phyloP scores from a whole-genome alignment of 2,329 filamentous ascomycete genomes.

The Curvularia hawaiiensis region DNA sequence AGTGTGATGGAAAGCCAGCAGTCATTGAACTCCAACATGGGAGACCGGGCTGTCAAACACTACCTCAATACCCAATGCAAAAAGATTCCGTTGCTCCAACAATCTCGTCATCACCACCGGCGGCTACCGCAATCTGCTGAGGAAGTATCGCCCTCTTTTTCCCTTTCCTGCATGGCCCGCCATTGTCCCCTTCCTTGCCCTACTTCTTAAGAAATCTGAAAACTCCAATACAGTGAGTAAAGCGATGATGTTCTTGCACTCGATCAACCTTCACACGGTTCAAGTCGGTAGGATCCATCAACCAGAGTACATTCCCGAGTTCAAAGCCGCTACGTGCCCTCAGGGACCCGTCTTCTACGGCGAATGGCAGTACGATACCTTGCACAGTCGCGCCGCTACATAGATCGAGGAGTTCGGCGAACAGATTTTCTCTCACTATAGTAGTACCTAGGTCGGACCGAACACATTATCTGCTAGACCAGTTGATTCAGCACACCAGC shows the following conservation, averaged over 20 bases:
- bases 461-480: too few relatives aligned
- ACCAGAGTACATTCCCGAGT: slow-evolving; percentile 26
- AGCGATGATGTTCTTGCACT: slow-evolving; percentile 8
- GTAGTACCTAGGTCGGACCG: slow-evolving; percentile 19
- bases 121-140: slow-evolving; percentile 19
- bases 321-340: slow-evolving; percentile 11
- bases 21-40: neutral
- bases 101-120: slow-evolving; percentile 16
- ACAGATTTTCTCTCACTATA: slow-evolving; percentile 8
- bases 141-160: neutral
- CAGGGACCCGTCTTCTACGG: slow-evolving; percentile 22
- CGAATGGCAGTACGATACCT: slow-evolving; percentile 27
- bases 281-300: slow-evolving; percentile 19
- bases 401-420: slow-evolving; percentile 26
- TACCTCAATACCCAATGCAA: slow-evolving; percentile 12
- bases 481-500: too few relatives aligned
- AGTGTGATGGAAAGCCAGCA: too few relatives aligned
- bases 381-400: slow-evolving; percentile 17
- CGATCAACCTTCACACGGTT: slow-evolving; percentile 16
- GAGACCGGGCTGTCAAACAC: slow-evolving; percentile 13
- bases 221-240: too few relatives aligned
- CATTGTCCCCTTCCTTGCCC: too few relatives aligned
- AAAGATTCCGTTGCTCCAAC: neutral
- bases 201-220: too few relatives aligned
- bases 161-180: neutral